Evolutionary conservation across 2,329 filamentous ascomycete species (phyloP).

Genomic region (Fusarium algeriense): DNA sequence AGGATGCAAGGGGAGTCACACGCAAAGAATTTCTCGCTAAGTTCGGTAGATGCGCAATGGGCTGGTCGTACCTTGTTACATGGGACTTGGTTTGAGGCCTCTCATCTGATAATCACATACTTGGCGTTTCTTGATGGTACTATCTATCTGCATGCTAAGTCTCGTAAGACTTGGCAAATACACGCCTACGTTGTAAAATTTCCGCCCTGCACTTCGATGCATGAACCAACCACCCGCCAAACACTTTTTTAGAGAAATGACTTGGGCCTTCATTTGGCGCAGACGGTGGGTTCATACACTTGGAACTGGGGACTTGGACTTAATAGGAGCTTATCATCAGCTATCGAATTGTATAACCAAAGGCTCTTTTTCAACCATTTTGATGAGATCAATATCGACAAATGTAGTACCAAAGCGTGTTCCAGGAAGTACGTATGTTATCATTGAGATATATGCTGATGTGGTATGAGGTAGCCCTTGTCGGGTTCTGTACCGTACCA

Average conservation of each 20-base stretch:
- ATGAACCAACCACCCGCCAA: constrained; percentile 12
- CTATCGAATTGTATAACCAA: neutral
- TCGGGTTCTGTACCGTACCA: neutral
- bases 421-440: too few species aligned
- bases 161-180: constrained; percentile 13
- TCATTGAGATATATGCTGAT: neutral
- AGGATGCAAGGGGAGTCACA: constrained; percentile 63
- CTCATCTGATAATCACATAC: constrained; percentile 14
- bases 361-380: neutral
- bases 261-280: neutral
- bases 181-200: constrained; percentile 6
- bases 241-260: neutral
- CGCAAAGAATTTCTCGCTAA: constrained; percentile 60
- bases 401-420: neutral
- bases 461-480: neutral
- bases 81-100: constrained; percentile 62
- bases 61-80: constrained; percentile 58
- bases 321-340: neutral
- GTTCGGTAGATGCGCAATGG: constrained; percentile 60
- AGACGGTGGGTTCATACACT: neutral
- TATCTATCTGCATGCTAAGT: constrained; percentile 5
- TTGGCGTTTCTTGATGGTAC: constrained; percentile 13
- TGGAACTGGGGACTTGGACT: neutral
- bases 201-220: constrained; percentile 20
- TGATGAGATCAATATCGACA: neutral